Base-by-base conservation (phyloP, 768 basidiomycete species). In the Tylopilus sp. region DNA sequence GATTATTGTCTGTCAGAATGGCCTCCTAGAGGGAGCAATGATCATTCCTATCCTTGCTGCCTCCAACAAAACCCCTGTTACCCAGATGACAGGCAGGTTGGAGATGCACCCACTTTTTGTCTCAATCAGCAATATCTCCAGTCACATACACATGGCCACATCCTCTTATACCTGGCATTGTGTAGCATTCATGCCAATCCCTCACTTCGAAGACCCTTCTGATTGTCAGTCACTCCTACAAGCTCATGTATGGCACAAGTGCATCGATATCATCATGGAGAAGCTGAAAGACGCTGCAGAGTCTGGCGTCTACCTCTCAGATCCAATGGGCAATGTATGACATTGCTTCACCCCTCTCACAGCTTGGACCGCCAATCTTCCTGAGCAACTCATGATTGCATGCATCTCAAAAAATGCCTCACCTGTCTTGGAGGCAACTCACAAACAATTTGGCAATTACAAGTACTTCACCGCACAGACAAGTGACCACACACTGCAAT, bases 351-450 rank as follows among this genome's bases (percentile, higher is more conserved):
- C 48, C 8, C 48, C 48, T 3, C 37, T 48, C 3, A 6, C 30
- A 1, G 6, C 37, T 1, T 38, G 30, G 5, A 40, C 12, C 6
- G 28, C 48, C 7, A 9, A 48, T 28, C 7, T 48, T 3, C 45
- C 65, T 17, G 63, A 58, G 40, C 59, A 48, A 45, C 57, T 25
- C 11, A 36, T 53, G 0, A 37, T 64, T 12, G 30, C 45, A 4
- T 22, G 22, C 5, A 16, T 45, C 1, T 1, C 45, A 3, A 33
- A 33, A 4, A 33, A 22, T 11, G 14, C 45, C 7, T 45, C 45
- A 2, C 31, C 45, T 5, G 4, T 45, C 1, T 33, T 31, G 13
- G 14, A 9, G n/a, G n/a, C n/a, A n/a, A n/a, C n/a, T n/a, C n/a
- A n/a, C n/a, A n/a, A n/a, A n/a, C n/a, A n/a, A n/a, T n/a, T n/a